These are phyloP conservation scores for Penicillium sp. DNA, from an alignment of 2,329 filamentous ascomycete genomes.

Conservation along the genomic window DNA sequence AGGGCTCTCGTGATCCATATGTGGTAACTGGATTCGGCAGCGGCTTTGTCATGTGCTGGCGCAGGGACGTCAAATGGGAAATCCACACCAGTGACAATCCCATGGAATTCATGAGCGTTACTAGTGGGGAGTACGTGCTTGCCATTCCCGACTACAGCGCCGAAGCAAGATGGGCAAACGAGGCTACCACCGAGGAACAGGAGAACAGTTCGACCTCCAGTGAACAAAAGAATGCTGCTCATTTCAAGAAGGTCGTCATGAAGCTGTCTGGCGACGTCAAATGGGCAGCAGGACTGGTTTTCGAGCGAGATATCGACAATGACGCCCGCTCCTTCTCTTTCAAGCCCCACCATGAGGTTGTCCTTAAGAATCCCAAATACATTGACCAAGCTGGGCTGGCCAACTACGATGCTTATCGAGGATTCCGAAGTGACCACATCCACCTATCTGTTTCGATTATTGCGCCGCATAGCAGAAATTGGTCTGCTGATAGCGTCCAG, in stretches of 20 bases:
- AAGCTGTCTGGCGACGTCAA: slow-evolving; percentile 95
- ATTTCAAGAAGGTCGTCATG: slow-evolving; percentile 98
- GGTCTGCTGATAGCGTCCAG: slow-evolving; percentile 73
- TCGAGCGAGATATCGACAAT: slow-evolving; percentile 77
- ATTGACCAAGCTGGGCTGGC: slow-evolving; percentile 60
- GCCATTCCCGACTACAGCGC: slow-evolving; percentile 92
- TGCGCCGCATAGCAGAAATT: slow-evolving; percentile 83
- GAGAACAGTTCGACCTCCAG: slow-evolving; percentile 65
- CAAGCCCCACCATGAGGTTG: slow-evolving; percentile 86
- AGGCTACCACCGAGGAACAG: slow-evolving; percentile 50
- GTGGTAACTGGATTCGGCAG: slow-evolving; percentile 88
- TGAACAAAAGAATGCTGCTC: slow-evolving; percentile 69
- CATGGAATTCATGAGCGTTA: slow-evolving; percentile 90
- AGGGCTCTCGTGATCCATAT: slow-evolving; percentile 88
- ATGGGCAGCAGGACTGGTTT: slow-evolving; percentile 88
- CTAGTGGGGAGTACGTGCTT: slow-evolving; percentile 91
- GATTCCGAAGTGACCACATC: slow-evolving; percentile 96
- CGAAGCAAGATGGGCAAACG: slow-evolving; percentile 69
- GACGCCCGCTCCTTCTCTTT: slow-evolving; percentile 82
- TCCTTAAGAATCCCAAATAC: slow-evolving; percentile 77
- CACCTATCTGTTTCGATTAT: slow-evolving; percentile 91
- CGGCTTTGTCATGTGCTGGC: slow-evolving; percentile 98
- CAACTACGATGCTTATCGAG: slow-evolving; percentile 86
- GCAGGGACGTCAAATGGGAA: slow-evolving; percentile 86
- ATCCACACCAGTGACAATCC: slow-evolving; percentile 85